phyloP scores from a whole-genome alignment of 2,329 filamentous ascomycete species.

The Teratosphaeria viscida region DNA sequence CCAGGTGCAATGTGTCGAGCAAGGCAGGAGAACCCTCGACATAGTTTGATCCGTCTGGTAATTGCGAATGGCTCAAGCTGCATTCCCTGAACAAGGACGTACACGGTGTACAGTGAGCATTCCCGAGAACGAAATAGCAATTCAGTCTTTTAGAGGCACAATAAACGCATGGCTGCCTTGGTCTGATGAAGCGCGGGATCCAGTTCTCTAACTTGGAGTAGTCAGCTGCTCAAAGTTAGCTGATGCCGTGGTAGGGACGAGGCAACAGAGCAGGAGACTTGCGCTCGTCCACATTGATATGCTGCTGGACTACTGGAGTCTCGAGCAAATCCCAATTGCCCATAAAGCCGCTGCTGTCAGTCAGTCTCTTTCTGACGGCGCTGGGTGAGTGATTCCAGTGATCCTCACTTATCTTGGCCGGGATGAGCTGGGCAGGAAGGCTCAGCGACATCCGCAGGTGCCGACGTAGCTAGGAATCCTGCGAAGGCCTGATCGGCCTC shows the following conservation, averaged over 20 bases:
- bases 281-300: neutral
- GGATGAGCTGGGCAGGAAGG: slow-evolving; percentile 8
- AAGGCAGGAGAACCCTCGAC: slow-evolving; percentile 22
- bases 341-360: slow-evolving; percentile 6
- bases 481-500: neutral
- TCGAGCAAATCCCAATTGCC: slow-evolving; percentile 7
- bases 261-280: neutral
- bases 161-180: slow-evolving; percentile 35
- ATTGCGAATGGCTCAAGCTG: slow-evolving; percentile 31
- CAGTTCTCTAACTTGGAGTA: slow-evolving; percentile 21
- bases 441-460: neutral
- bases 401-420: slow-evolving; percentile 3
- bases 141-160: slow-evolving; percentile 37
- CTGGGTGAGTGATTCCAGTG: neutral
- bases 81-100: slow-evolving; percentile 39
- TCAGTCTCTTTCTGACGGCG: neutral
- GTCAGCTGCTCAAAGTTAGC: neutral
- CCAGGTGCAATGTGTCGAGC: slow-evolving; percentile 38
- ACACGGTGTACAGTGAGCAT: slow-evolving; percentile 36
- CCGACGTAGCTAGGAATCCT: neutral
- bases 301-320: neutral
- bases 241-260: neutral
- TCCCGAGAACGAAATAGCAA: slow-evolving; percentile 33
- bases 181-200: slow-evolving; percentile 38
- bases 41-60: slow-evolving; percentile 18